Conservation (phyloP, 2,329 filamentous ascomycete genomes). For the Talaromyces albobiverticillius region DNA sequence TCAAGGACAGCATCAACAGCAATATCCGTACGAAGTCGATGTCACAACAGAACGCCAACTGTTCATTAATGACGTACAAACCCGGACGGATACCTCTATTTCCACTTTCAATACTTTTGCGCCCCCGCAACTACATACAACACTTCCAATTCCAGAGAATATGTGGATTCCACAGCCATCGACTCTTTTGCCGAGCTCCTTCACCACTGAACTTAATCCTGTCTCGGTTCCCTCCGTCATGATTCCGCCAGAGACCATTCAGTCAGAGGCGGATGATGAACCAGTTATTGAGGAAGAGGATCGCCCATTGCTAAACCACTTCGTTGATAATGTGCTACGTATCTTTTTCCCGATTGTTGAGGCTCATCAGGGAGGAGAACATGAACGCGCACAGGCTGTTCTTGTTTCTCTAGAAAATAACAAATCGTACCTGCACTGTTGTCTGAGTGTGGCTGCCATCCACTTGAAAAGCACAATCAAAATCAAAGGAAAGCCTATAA, state of each 20-base stretch:
- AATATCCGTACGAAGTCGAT: slow-evolving; percentile 83
- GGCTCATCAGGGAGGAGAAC: slow-evolving; percentile 74
- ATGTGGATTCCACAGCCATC: slow-evolving; percentile 61
- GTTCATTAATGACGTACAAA: slow-evolving; percentile 86
- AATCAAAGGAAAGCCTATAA: slow-evolving; percentile 65
- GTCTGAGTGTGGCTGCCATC: slow-evolving; percentile 86
- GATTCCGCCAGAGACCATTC: not conserved
- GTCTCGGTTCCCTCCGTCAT: not conserved
- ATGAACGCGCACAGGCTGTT: slow-evolving; percentile 75
- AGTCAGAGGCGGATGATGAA: slow-evolving; percentile 64
- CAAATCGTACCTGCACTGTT: slow-evolving; percentile 92
- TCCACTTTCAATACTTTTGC: slow-evolving; percentile 93
- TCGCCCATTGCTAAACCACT: slow-evolving; percentile 82
- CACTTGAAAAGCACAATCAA: slow-evolving; percentile 80
- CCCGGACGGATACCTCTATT: slow-evolving; percentile 78
- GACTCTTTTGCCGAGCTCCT: too few species aligned
- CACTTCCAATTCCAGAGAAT: slow-evolving; percentile 62
- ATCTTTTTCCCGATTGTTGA: slow-evolving; percentile 91
- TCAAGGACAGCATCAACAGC: not conserved
- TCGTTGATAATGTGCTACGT: slow-evolving; percentile 81
- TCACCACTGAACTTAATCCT: not conserved
- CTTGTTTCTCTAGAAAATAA: slow-evolving; percentile 86
- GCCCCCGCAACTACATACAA: slow-evolving; percentile 67
- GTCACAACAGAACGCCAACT: slow-evolving; percentile 94
- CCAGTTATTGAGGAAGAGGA: slow-evolving; percentile 79